Evolutionary conservation across 345 rosid species (phyloP), one percentile per base, ranked within the genome.

Genomic region (Boechera stricta): DNA sequence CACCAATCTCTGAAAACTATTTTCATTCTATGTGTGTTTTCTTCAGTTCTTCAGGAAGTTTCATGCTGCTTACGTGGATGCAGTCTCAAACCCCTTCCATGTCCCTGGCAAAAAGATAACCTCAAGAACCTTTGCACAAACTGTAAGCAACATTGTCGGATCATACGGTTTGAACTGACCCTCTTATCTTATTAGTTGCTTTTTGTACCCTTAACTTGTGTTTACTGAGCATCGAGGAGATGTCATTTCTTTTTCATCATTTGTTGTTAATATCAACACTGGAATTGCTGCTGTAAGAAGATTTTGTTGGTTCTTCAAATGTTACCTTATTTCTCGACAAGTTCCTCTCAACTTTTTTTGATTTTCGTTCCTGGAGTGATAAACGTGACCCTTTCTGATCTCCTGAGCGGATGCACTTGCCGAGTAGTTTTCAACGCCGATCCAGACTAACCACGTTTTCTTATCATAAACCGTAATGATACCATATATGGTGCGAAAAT

Each of bases 101-200:
- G 91, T 95, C n/a, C 97, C 94, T 1, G 97, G 97, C 26, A 95
- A 92, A 82, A 95, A 86, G 90, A 91, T 91, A 24, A 95, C 97
- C 6, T 95, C 99, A 64, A 89, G 75, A 84, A 88, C 86, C 54
- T 92, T 91, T 67, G 93, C 97, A 7, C 91, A 86, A 67, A 86
- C 91, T 63, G 97, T 95, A 48, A 91, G 87, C 87, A 84, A 82
- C 77, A 87, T 95, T 2, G 96, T 91, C 72, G 85, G 91, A 84
- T 88, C 97, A 51, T 91, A 92, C 73, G 95, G 92, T 41, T 75
- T 87, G 79, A 89, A 82, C 81, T 86, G 93, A 75, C 69, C 86
- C 73, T 77, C 75, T 16, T 85, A 66, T 77, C 75, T 16, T 85
- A 66, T 15, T 85, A 67, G 84, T 66, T 75, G 57, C 64, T 70